A percentile compares a stretch with the other conserved stretches of the same genome.
These are phyloP conservation scores for Rubroboletus satanas DNA, from an alignment of 768 basidiomycete genomes.

Conservation along the genomic window DNA sequence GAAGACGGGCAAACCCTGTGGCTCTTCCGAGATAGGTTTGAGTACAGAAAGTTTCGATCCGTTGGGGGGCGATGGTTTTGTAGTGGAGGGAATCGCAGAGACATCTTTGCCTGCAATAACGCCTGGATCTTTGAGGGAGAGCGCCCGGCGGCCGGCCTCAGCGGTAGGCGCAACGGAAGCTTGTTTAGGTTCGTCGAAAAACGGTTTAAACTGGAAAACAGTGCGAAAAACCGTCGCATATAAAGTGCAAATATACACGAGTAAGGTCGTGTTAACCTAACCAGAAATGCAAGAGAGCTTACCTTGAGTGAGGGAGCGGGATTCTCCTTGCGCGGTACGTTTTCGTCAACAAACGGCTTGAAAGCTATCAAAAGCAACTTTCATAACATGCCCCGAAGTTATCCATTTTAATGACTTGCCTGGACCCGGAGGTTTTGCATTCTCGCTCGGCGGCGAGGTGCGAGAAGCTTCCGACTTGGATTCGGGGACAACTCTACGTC, in stretches of 20 bases:
- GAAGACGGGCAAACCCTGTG: conserved; percentile 41
- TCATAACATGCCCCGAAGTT: conserved; percentile 19
- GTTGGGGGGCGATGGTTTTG: conserved; percentile 28
- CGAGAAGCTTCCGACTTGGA: conserved; percentile 35
- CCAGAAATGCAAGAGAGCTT: not conserved
- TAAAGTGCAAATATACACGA: conserved; percentile 5
- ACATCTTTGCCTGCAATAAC: conserved; percentile 12
- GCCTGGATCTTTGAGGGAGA: conserved; percentile 49
- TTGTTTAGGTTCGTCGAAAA: conserved; percentile 52
- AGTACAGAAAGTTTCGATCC: conserved; percentile 26
- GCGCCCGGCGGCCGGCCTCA: conserved; percentile 36
- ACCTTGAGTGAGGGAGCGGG: conserved; percentile 28
- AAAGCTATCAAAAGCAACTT: conserved; percentile 34
- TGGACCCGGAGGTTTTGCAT: conserved; percentile 34
- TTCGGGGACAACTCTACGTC: conserved; percentile 19
- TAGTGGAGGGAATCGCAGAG: conserved; percentile 12
- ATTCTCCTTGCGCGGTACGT: conserved; percentile 43
- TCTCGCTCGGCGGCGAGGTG: conserved; percentile 27
- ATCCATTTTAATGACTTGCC: conserved; percentile 25
- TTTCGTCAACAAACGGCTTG: conserved; percentile 69
- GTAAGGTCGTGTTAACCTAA: not conserved
- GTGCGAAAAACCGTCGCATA: not conserved
- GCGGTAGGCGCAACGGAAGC: conserved; percentile 33
- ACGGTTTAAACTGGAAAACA: conserved; percentile 57
- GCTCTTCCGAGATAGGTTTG: conserved; percentile 36